Conservation (phyloP, 148 eudicot species). For the Chenopodium album region DNA sequence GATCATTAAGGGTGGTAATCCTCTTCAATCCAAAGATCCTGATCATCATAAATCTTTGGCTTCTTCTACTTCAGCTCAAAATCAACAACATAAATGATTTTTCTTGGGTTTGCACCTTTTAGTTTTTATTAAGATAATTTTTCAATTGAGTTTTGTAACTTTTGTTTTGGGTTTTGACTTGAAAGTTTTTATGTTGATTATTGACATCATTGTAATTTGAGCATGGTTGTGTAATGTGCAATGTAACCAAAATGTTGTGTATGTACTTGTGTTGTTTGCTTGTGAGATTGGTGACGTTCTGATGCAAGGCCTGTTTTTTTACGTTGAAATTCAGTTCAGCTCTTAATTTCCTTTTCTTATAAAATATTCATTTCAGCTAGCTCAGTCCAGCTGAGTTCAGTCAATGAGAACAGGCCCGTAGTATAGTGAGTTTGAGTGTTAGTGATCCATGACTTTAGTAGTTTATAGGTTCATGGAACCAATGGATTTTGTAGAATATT, state of each 20-base stretch:
- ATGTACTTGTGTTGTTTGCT: background rate
- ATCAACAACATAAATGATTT: background rate
- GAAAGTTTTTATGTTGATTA: background rate
- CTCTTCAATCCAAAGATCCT: slow-evolving; percentile 48
- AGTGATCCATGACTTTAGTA: no score
- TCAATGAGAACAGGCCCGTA: no score
- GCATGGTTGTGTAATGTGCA: background rate
- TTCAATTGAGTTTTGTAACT: background rate
- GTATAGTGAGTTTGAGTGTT: no score
- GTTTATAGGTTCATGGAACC: no score
- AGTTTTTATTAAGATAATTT: no score
- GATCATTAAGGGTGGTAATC: slow-evolving; percentile 84
- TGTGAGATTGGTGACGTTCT: background rate
- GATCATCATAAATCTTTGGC: background rate
- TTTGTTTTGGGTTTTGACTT: background rate
- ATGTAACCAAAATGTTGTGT: background rate
- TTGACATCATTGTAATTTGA: background rate
- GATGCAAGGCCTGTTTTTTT: no score
- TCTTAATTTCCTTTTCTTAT: no score
- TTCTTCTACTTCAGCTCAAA: background rate
- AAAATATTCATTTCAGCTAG: no score
- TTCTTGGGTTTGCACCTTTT: slow-evolving; percentile 9
- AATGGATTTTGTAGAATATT: no score
- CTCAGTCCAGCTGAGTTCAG: no score
- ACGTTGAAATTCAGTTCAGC: no score